Conservation (phyloP, 495 filamentous ascomycete genomes). For the Aspergillus cristatus region DNA sequence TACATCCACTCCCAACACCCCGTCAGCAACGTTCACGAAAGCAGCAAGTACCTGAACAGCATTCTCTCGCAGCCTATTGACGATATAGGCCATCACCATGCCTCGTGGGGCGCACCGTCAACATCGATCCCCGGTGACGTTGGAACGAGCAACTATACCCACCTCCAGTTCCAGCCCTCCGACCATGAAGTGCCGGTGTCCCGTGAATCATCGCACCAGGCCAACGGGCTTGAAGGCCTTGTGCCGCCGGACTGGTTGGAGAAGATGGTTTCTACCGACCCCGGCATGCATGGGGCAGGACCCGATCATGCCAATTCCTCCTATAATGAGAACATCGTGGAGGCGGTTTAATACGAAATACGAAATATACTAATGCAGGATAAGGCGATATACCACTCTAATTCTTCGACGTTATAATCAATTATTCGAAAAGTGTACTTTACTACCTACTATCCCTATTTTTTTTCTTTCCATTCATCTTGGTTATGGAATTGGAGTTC, state of each 20-base stretch:
- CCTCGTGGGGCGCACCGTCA: slow-evolving; percentile 26
- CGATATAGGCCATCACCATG: slow-evolving; percentile 27
- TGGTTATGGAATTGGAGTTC: background rate
- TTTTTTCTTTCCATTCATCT: background rate
- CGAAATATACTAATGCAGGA: too few relatives aligned
- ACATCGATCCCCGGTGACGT: slow-evolving; percentile 27
- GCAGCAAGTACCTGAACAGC: slow-evolving; percentile 24
- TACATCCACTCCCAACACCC: slow-evolving; percentile 29
- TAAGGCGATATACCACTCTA: too few relatives aligned
- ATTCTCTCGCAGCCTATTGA: slow-evolving; percentile 32
- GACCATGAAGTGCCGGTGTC: slow-evolving; percentile 26
- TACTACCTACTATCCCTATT: background rate
- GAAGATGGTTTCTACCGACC: slow-evolving; percentile 30
- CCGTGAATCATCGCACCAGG: slow-evolving; percentile 26
- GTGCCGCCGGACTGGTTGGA: slow-evolving; percentile 33
- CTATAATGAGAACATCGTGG: slow-evolving; percentile 28
- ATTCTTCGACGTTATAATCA: too few relatives aligned
- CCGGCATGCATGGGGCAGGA: slow-evolving; percentile 31
- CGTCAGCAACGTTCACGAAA: slow-evolving; percentile 27
- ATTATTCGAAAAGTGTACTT: background rate
- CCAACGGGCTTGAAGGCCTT: slow-evolving; percentile 27
- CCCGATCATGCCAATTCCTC: slow-evolving; percentile 23
- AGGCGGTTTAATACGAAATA: slow-evolving; percentile 28
- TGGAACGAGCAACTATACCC: slow-evolving; percentile 22
- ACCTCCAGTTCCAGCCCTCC: slow-evolving; percentile 24